Percentiles rank a stretch among this genome's conserved stretches.
These are phyloP conservation scores for Candida buenavistaensis DNA, from an alignment of 1,139 yeast genomes.

Conservation along the genomic window DNA sequence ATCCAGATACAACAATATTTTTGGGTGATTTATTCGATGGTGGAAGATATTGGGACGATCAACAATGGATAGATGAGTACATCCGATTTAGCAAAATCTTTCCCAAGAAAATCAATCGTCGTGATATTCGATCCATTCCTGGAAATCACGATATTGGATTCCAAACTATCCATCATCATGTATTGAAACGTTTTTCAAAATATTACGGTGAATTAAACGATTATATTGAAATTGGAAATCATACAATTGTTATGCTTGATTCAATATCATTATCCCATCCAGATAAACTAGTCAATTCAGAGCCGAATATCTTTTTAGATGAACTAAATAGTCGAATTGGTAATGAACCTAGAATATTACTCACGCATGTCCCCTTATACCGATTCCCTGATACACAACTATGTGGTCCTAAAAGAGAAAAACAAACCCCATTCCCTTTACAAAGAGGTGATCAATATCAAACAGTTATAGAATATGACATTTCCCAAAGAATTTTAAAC, in stretches of 20 bases:
- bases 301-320: constrained; percentile 27
- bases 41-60: constrained; percentile 77
- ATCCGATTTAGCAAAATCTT: constrained; percentile 67
- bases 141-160: constrained; percentile 98
- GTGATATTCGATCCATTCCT: constrained; percentile 64
- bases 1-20: constrained; percentile 77
- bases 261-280: constrained; percentile 70
- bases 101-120: constrained; percentile 46
- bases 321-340: constrained; percentile 19
- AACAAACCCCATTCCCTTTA: constrained; percentile 56
- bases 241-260: constrained; percentile 74
- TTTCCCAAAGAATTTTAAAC: constrained; percentile 57
- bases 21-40: constrained; percentile 95
- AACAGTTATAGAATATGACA: constrained; percentile 50
- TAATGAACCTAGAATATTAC: constrained; percentile 61
- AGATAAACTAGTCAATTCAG: constrained; percentile 24
- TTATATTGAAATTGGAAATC: constrained; percentile 63
- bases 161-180: constrained; percentile 60
- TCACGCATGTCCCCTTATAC: constrained; percentile 56
- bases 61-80: constrained; percentile 72
- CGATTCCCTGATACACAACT: constrained; percentile 29
- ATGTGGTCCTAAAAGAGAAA: constrained; percentile 51
- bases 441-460: constrained; percentile 65
- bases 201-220: constrained; percentile 73
- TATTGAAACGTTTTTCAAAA: constrained; percentile 60